A percentile compares a stretch with the other conserved stretches of the same genome.
phyloP scores from a whole-genome alignment of 2,329 filamentous ascomycete species.

The Ascocoryne sarcoides region DNA sequence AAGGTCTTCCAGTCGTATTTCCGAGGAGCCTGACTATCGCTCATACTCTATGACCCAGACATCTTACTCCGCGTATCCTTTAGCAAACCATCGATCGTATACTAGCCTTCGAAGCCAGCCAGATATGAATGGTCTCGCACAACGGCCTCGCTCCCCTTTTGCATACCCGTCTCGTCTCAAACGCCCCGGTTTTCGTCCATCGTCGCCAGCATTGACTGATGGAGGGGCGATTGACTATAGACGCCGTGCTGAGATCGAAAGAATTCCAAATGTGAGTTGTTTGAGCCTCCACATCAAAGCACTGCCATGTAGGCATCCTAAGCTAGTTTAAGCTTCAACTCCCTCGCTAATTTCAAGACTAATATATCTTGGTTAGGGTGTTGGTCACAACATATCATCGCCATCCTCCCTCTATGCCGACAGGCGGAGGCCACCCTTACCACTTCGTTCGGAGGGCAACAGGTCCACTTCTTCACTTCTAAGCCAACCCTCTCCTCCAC shows the following conservation, averaged over 20 bases:
- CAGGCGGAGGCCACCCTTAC: conserved; percentile 20
- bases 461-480: conserved; percentile 24
- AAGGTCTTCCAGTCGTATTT: conserved; percentile 34
- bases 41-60: conserved; percentile 47
- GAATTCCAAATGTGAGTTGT: conserved; percentile 22
- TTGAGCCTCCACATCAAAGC: no score
- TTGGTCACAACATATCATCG: conserved; percentile 20
- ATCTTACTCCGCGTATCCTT: conserved; percentile 29
- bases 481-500: conserved; percentile 21
- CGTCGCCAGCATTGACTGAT: conserved; percentile 27
- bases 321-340: background rate
- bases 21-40: conserved; percentile 37
- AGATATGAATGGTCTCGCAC: conserved; percentile 32
- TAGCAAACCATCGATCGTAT: conserved; percentile 41
- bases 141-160: conserved; percentile 49
- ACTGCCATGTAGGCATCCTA: no score
- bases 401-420: conserved; percentile 25
- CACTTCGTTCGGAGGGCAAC: conserved; percentile 23
- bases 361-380: conserved; percentile 12
- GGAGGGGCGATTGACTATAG: conserved; percentile 27
- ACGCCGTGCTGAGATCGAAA: conserved; percentile 27
- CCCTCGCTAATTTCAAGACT: background rate
- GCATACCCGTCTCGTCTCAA: conserved; percentile 49
- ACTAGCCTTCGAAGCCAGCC: conserved; percentile 40
- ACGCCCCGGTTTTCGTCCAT: conserved; percentile 37